Conservation (phyloP, 2,329 filamentous ascomycete genomes). For the Paraphoma chrysanthemicola region DNA sequence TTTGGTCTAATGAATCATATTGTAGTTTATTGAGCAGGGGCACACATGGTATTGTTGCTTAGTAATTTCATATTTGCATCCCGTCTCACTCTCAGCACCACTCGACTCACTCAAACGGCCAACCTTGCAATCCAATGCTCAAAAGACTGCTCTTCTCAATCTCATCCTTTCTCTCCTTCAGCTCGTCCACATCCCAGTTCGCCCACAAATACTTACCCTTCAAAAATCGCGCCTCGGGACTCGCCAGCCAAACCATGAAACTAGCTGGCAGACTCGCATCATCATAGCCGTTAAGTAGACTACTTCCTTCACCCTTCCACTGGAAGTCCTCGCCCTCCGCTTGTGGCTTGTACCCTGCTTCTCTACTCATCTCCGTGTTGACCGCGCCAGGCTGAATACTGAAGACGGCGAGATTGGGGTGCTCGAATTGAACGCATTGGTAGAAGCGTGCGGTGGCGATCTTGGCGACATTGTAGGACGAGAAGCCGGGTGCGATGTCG, state of each 20-base stretch:
- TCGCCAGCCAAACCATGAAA: constrained; percentile 40
- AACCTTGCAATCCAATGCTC: constrained; percentile 27
- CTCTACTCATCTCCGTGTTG: constrained; percentile 45
- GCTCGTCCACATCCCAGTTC: constrained; percentile 45
- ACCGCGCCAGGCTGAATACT: constrained; percentile 53
- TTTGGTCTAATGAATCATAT: too few species aligned
- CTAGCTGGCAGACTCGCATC: constrained; percentile 19
- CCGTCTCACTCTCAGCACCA: too few species aligned
- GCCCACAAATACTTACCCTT: constrained; percentile 27
- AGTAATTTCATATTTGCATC: too few species aligned
- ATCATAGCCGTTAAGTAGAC: neutral
- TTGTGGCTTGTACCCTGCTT: constrained; percentile 15
- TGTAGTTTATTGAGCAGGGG: too few species aligned
- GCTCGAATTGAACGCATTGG: constrained; percentile 45
- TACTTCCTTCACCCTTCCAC: neutral
- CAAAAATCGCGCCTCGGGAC: constrained; percentile 24
- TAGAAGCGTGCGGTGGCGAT: constrained; percentile 45
- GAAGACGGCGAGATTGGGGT: constrained; percentile 48
- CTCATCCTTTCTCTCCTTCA: constrained; percentile 31
- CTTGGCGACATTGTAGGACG: constrained; percentile 47
- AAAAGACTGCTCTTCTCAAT: constrained; percentile 30
- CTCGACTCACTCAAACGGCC: constrained; percentile 14
- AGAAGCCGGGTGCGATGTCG: constrained; percentile 12
- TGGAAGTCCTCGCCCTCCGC: constrained; percentile 24
- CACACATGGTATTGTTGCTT: too few species aligned